Evolutionary conservation across 2,329 filamentous ascomycete genomes (phyloP), one percentile per base, ranked within the genome.

Genomic region (Atkinsonella hypoxylon): DNA sequence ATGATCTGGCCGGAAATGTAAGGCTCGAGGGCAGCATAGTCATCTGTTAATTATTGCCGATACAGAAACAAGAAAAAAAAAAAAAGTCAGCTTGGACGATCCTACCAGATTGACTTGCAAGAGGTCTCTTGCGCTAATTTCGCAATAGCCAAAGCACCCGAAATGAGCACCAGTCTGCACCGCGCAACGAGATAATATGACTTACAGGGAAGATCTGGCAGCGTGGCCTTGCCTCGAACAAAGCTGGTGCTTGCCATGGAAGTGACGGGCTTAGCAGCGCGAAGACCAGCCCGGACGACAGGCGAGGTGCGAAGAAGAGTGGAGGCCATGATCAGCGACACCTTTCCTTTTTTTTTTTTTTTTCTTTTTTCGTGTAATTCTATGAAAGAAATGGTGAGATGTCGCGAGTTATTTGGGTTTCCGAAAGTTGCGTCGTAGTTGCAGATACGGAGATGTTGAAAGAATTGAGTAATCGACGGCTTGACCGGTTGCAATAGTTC

Each of bases 21-120:
- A 47, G 81, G 81, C 74, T 98, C 93, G 62, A 98, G 89, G 48
- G 90, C 93, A 66, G 85, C 88, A 70, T 96, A 98, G 77, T 96
- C 93, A 67, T 97, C 91, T 95, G 58, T 2, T 20, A 12, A 26
- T 13, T 30, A 15, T 43, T 8, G 22, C 22, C 12, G 32, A 30
- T 17, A 32, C 31, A 44, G 6, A 22, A n/a, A n/a, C 9, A 31
- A 26, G 26, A n/a, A n/a, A n/a, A n/a, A 26, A 26, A 22, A 22
- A 26, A 26, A 26, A 5, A 7, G 26, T 26, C 26, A 26, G 8
- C 26, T 26, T 26, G 26, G 26, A 26, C 26, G 4, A 26, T 26
- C 26, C 26, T 7, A 26, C 26, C 7, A 26, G 26, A 26, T 26
- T 26, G 7, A 26, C 10, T 26, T 2, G 36, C 32, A 9, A 10